phyloP scores from a whole-genome alignment of 371 early-diverging fungal genomes.

The Nosema granulosis region DNA sequence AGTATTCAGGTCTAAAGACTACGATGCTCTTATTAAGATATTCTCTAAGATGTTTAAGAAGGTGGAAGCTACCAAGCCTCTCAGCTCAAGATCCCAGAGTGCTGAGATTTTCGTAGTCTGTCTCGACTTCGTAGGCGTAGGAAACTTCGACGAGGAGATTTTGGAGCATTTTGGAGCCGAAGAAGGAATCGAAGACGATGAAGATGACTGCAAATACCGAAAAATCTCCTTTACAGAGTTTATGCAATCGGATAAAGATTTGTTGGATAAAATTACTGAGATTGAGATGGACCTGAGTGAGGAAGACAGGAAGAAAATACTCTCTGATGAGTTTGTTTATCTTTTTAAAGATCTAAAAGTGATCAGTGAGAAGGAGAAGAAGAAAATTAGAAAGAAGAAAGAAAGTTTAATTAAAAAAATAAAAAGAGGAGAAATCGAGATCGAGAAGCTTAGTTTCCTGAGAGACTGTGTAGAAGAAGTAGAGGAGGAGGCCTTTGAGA shows the following conservation, averaged over 20 bases:
- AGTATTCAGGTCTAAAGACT: conserved; percentile 96
- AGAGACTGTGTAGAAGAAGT: conserved; percentile 50
- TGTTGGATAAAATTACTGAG: conserved; percentile 68
- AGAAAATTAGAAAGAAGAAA: conserved; percentile 60
- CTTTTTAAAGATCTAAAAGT: conserved; percentile 57
- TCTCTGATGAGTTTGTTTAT: conserved; percentile 19
- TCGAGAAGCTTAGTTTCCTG: conserved; percentile 28
- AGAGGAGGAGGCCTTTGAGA: conserved; percentile 53
- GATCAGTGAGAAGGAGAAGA: conserved; percentile 66
- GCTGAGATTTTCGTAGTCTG: conserved; percentile 99
- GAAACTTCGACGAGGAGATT: conserved; percentile 84
- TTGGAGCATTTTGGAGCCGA: conserved; percentile 81
- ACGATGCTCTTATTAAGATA: conserved; percentile 91
- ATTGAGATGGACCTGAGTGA: conserved; percentile 70
- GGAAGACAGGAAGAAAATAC: conserved; percentile 64
- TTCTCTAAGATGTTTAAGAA: conserved; percentile 89
- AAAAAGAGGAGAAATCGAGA: conserved; percentile 6
- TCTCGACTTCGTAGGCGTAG: conserved; percentile 80
- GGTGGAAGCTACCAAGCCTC: conserved; percentile 97
- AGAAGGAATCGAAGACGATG: conserved; percentile 38
- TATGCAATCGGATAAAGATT: conserved; percentile 68
- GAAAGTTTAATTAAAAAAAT: conserved; percentile 65
- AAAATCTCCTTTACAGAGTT: conserved; percentile 68
- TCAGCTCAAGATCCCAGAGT: conserved; percentile 93
- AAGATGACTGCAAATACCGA: conserved; percentile 46